phyloP scores from a whole-genome alignment of 2,329 filamentous ascomycete species.

The Alternaria triticina region DNA sequence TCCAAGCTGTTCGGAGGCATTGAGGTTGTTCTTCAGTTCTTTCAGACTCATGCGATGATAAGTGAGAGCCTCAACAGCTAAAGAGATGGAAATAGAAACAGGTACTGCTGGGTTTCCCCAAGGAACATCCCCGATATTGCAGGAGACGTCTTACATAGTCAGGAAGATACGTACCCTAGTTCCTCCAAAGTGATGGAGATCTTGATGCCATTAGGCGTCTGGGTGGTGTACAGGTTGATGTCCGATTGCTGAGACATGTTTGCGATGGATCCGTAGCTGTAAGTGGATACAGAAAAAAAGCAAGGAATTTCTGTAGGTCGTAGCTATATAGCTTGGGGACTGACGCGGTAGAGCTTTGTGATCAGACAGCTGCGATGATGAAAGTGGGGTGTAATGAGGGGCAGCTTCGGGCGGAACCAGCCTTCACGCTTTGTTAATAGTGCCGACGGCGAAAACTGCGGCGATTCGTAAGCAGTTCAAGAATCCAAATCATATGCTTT shows the following conservation, averaged over 20 bases:
- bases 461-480: not conserved
- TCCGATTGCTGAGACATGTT: constrained; percentile 55
- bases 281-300: not conserved
- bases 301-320: not conserved
- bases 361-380: not conserved
- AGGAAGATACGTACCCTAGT: constrained; percentile 60
- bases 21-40: not conserved
- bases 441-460: constrained; percentile 1
- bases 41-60: not conserved
- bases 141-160: not conserved
- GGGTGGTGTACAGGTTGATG: constrained; percentile 81
- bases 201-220: constrained; percentile 91
- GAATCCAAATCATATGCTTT: not conserved
- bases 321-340: not conserved
- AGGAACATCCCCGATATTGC: not conserved
- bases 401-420: constrained; percentile 30
- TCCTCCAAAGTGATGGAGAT: constrained; percentile 87
- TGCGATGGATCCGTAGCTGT: not conserved
- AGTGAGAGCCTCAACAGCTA: not conserved
- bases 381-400: constrained; percentile 31
- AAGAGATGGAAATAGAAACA: not conserved
- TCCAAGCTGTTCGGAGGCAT: not conserved
- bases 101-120: not conserved
- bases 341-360: not conserved
- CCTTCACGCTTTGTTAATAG: constrained; percentile 33